Conservation (phyloP, 1,139 yeast species). For the Kurtzmaniella quercitrusa region DNA sequence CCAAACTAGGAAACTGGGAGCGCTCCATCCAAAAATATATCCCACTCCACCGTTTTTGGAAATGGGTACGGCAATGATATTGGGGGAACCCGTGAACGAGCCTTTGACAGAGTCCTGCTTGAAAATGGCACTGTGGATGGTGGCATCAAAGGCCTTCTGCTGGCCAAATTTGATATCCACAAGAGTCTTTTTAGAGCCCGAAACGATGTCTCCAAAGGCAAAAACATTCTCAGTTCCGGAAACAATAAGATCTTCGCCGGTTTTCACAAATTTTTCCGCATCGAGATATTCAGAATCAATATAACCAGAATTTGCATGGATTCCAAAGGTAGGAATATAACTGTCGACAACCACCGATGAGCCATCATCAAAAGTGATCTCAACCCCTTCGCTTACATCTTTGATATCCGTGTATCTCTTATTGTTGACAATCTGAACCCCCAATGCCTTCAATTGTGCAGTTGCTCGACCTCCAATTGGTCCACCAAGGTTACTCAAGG, state of each 20-base stretch:
- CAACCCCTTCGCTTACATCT: background rate
- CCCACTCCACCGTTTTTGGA: constrained; percentile 37
- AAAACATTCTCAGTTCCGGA: constrained; percentile 21
- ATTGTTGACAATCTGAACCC: constrained; percentile 24
- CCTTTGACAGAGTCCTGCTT: constrained; percentile 11
- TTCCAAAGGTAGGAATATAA: constrained; percentile 19
- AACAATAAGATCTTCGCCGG: constrained; percentile 23
- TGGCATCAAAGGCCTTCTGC: constrained; percentile 13
- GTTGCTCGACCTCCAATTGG: constrained; percentile 14
- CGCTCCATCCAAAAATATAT: constrained; percentile 19
- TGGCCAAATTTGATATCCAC: constrained; percentile 25
- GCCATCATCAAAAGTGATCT: constrained; percentile 15
- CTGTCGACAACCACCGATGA: constrained; percentile 19
- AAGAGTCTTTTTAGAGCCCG: constrained; percentile 18
- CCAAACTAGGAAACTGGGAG: constrained; percentile 27
- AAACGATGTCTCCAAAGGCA: constrained; percentile 30
- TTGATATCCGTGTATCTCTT: constrained; percentile 9
- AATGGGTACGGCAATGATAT: constrained; percentile 24
- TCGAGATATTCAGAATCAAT: constrained; percentile 15
- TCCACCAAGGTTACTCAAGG: constrained; percentile 17
- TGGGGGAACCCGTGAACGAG: constrained; percentile 11
- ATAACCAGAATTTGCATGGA: constrained; percentile 24
- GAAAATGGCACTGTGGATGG: constrained; percentile 15
- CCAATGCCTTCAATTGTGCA: constrained; percentile 17
- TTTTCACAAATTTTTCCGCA: constrained; percentile 18